Conservation (phyloP, 805 yeast species). For the Lachancea cidri region DNA sequence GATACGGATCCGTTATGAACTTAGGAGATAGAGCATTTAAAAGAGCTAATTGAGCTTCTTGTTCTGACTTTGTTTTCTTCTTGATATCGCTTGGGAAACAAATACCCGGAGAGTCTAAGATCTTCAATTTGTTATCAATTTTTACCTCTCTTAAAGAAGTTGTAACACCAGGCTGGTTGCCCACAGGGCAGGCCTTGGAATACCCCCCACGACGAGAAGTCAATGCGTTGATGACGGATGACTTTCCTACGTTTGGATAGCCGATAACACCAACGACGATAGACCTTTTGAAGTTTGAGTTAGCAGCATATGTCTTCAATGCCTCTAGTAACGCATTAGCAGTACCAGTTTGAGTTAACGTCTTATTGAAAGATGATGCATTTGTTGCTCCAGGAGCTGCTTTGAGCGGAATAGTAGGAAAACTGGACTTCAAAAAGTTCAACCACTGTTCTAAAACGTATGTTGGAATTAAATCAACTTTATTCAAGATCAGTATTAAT, state of each 20-base stretch:
- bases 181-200: slow-evolving; percentile 85
- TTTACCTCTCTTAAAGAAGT: slow-evolving; percentile 88
- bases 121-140: slow-evolving; percentile 80
- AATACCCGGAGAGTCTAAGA: slow-evolving; percentile 95
- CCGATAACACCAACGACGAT: slow-evolving; percentile 94
- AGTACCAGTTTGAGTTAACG: slow-evolving; percentile 64
- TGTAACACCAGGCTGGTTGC: slow-evolving; percentile 97
- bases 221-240: slow-evolving; percentile 87
- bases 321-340: slow-evolving; percentile 72
- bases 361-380: slow-evolving; percentile 64
- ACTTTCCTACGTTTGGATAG: slow-evolving; percentile 95
- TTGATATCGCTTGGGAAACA: slow-evolving; percentile 76
- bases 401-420: slow-evolving; percentile 88
- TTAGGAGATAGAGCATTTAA: slow-evolving; percentile 88
- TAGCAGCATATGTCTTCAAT: slow-evolving; percentile 77
- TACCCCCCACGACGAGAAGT: slow-evolving; percentile 67
- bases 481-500: slow-evolving; percentile 79
- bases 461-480: slow-evolving; percentile 89
- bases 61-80: slow-evolving; percentile 51
- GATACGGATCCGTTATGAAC: slow-evolving; percentile 74
- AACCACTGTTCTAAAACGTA: slow-evolving; percentile 81
- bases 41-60: slow-evolving; percentile 83
- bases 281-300: slow-evolving; percentile 80
- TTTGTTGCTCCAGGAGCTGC: slow-evolving; percentile 74
- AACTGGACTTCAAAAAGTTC: slow-evolving; percentile 65